phyloP scores from a whole-genome alignment of 106 monocot genomes.

The Dendrobium nobile region DNA sequence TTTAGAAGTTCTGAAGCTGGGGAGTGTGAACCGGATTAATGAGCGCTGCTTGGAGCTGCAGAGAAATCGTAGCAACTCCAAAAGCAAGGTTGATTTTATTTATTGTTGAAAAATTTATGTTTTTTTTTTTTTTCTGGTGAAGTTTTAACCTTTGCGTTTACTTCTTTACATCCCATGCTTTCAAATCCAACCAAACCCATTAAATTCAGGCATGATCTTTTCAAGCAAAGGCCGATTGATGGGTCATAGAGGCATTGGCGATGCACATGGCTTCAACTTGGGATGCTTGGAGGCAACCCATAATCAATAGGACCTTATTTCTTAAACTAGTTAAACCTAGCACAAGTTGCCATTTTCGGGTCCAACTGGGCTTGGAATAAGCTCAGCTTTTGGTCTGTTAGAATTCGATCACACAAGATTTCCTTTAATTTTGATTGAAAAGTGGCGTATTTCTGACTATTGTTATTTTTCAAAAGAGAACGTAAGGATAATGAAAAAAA shows the following conservation, averaged over 20 bases:
- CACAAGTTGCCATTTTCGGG: too few species aligned
- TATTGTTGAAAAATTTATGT: not conserved
- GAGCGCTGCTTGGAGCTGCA: conserved; percentile 86
- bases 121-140: not conserved
- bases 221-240: not conserved
- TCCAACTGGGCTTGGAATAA: too few species aligned
- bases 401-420: too few species aligned
- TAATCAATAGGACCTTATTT: too few species aligned
- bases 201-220: not conserved
- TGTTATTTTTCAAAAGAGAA: too few species aligned
- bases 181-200: too few species aligned
- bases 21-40: conserved; percentile 62
- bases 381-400: too few species aligned
- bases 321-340: too few species aligned
- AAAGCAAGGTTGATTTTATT: conserved; percentile 47
- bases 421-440: too few species aligned
- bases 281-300: not conserved
- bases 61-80: conserved; percentile 44
- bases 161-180: not conserved
- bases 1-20: conserved; percentile 68
- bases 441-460: too few species aligned
- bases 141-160: not conserved
- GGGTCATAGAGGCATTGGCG: not conserved
- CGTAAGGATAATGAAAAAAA: too few species aligned
- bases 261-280: not conserved